Evolutionary conservation across 2,329 filamentous ascomycete species (phyloP).

Genomic region (Lecanosticta acicola): DNA sequence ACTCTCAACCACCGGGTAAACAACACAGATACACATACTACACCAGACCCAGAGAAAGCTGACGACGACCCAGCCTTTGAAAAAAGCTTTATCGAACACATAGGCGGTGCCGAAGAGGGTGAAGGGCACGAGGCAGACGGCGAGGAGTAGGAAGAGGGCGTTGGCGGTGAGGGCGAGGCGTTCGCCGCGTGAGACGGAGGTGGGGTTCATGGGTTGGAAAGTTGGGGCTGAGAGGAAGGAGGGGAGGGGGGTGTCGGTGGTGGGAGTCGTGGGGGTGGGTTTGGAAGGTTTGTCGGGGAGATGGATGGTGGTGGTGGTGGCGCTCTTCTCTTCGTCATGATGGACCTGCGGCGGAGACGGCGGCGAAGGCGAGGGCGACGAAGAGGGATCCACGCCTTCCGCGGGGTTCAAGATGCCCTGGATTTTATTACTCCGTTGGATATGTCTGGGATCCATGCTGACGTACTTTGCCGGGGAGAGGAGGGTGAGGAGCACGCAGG

Average conservation of each 20-base stretch:
- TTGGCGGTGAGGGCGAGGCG: constrained; percentile 37
- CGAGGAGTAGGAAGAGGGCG: constrained; percentile 37
- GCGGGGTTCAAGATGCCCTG: constrained; percentile 21
- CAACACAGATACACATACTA: constrained; percentile 36
- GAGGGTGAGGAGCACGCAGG: constrained; percentile 39
- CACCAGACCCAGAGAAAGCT: constrained; percentile 42
- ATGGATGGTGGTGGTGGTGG: not conserved
- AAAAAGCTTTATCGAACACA: constrained; percentile 38
- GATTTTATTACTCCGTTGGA: constrained; percentile 37
- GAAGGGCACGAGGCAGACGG: constrained; percentile 33
- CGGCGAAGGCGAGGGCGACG: too few species aligned
- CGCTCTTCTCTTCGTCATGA: constrained; percentile 7
- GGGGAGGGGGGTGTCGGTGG: constrained; percentile 39
- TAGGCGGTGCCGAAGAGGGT: constrained; percentile 39
- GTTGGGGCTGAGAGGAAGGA: constrained; percentile 37
- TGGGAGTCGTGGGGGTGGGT: not conserved
- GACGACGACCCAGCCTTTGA: constrained; percentile 38
- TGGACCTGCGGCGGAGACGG: not conserved
- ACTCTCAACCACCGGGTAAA: constrained; percentile 42
- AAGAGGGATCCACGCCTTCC: too few species aligned
- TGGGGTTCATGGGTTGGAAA: constrained; percentile 35
- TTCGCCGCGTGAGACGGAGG: constrained; percentile 33
- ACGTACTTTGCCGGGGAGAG: constrained; percentile 34
- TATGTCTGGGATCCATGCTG: constrained; percentile 36
- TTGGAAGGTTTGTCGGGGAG: not conserved